Evolutionary conservation across 345 rosid genomes (phyloP).

Genomic region (Hypericum perforatum): DNA sequence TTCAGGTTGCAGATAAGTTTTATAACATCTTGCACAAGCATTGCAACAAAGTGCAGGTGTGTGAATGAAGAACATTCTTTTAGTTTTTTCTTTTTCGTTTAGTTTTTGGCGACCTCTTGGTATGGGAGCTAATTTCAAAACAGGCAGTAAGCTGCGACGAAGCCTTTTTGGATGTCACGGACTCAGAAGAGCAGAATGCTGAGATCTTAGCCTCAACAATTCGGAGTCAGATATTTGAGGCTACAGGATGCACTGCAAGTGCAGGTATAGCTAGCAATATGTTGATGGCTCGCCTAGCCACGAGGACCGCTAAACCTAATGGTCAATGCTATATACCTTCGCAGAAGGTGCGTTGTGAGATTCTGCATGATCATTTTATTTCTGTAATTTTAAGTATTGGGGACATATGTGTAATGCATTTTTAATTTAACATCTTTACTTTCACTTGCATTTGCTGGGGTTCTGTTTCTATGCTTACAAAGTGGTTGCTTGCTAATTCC

Average conservation of each 20-base stretch:
- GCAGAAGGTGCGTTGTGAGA: slow-evolving; percentile 35
- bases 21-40: slow-evolving; percentile 78
- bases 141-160: slow-evolving; percentile 98
- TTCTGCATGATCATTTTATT: background rate
- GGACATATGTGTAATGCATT: background rate
- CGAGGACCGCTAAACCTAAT: slow-evolving; percentile 81
- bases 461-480: no score
- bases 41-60: slow-evolving; percentile 76
- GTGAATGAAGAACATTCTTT: slow-evolving; percentile 9
- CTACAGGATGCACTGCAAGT: slow-evolving; percentile 87
- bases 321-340: slow-evolving; percentile 71
- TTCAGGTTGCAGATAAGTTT: slow-evolving; percentile 90
- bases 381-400: no score
- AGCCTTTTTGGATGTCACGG: slow-evolving; percentile 74
- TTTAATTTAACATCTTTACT: background rate
- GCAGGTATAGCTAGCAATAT: slow-evolving; percentile 80
- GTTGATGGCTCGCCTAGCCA: slow-evolving; percentile 96
- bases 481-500: no score
- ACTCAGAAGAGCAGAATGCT: slow-evolving; percentile 43
- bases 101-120: slow-evolving; percentile 7
- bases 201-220: slow-evolving; percentile 50
- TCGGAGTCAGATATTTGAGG: slow-evolving; percentile 64
- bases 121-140: slow-evolving; percentile 13
- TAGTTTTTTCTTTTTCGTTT: slow-evolving; percentile 7
- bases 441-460: no score